Conservation (phyloP, 106 monocot genomes). For the Hemerocallis citrina region DNA sequence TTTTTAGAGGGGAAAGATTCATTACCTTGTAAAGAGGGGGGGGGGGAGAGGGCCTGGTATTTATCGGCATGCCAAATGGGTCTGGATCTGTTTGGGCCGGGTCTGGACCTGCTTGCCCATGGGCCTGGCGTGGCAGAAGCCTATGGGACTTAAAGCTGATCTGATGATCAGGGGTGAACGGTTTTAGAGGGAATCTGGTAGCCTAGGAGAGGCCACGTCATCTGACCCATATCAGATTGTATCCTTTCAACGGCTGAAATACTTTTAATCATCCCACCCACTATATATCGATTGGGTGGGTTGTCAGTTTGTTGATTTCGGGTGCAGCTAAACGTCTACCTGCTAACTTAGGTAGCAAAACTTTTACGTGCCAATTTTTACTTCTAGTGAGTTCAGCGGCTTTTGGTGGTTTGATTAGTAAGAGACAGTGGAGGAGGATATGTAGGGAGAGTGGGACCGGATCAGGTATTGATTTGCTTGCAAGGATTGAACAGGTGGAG, state of each 20-base stretch:
- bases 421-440: slow-evolving; percentile 66
- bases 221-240: too few species aligned
- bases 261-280: slow-evolving; percentile 47
- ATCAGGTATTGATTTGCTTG: slow-evolving; percentile 35
- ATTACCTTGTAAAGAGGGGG: too few species aligned
- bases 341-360: slow-evolving; percentile 19
- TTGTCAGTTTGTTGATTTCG: slow-evolving; percentile 30
- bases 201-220: too few species aligned
- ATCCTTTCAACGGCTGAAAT: slow-evolving; percentile 42
- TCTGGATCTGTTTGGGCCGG: too few species aligned
- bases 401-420: slow-evolving; percentile 54
- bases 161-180: too few species aligned
- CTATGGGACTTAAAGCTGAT: too few species aligned
- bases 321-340: slow-evolving; percentile 23
- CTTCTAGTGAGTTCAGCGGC: slow-evolving; percentile 48
- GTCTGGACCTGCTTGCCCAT: too few species aligned
- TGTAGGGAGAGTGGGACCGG: slow-evolving; percentile 27
- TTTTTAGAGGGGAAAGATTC: too few species aligned
- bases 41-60: too few species aligned
- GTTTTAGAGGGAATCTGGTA: too few species aligned
- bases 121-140: too few species aligned
- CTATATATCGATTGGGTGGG: slow-evolving; percentile 44
- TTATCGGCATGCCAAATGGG: too few species aligned
- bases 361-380: slow-evolving; percentile 45
- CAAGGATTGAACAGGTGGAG: slow-evolving; percentile 75